Percentiles rank a stretch among this genome's conserved stretches.
These are phyloP conservation scores for Gracilaria caudata DNA, from an alignment of 23 red algal genomes.

Conservation along the genomic window DNA sequence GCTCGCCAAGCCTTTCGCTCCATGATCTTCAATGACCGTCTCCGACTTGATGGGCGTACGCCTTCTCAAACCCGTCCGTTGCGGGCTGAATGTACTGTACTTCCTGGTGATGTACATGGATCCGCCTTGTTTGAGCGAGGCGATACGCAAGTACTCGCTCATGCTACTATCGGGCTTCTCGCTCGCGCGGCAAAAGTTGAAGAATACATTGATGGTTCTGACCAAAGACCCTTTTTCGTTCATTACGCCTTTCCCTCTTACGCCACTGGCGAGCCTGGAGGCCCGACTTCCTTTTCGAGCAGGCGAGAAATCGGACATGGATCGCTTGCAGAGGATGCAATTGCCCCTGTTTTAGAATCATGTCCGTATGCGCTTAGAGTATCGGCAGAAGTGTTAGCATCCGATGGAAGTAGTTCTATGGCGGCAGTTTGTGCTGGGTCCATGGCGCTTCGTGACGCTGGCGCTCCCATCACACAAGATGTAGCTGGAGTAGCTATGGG, in stretches of 20 bases:
- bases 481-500: conserved; percentile 91
- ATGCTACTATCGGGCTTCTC: conserved; percentile 83
- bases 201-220: conserved; percentile 73
- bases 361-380: conserved; percentile 79
- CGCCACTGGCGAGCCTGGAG: conserved; percentile 64
- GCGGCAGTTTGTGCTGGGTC: conserved; percentile 91
- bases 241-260: conserved; percentile 92
- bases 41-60: conserved; percentile 76
- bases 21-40: conserved; percentile 17
- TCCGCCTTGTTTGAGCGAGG: conserved; percentile 84
- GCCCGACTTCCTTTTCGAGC: conserved; percentile 16
- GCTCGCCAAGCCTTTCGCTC: conserved; percentile 53
- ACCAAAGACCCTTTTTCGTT: conserved; percentile 77
- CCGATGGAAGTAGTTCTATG: conserved; percentile 95
- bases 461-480: conserved; percentile 67
- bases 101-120: conserved; percentile 82
- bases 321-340: conserved; percentile 75
- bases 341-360: conserved; percentile 48
- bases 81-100: conserved; percentile 55
- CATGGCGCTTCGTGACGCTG: conserved; percentile 89
- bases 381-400: conserved; percentile 76
- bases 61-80: conserved; percentile 68
- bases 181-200: conserved; percentile 59
- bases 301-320: conserved; percentile 94
- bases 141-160: conserved; percentile 89